These are phyloP conservation scores for Pseudogymnoascus sp. DNA, from an alignment of 2,329 filamentous ascomycete species.

Conservation along the genomic window DNA sequence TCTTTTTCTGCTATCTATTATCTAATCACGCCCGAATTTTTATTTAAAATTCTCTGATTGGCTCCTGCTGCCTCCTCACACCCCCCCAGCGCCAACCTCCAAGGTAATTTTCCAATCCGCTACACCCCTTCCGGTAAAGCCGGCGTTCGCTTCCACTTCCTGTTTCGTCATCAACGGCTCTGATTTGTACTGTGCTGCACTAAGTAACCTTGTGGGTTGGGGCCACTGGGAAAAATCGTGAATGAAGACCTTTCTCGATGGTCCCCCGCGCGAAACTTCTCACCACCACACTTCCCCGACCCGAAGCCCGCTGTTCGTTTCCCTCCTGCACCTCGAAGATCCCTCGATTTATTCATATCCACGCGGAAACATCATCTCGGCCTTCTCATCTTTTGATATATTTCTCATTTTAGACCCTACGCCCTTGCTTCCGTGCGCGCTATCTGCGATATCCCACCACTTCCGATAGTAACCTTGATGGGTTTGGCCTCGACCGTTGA, in stretches of 20 bases:
- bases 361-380: background rate
- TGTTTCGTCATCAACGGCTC: background rate
- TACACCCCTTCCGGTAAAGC: background rate
- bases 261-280: background rate
- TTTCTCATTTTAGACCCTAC: background rate
- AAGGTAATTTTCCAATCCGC: constrained; percentile 1
- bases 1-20: background rate
- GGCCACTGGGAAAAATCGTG: constrained; percentile 2
- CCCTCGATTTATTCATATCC: background rate
- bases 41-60: constrained; percentile 1
- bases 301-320: background rate
- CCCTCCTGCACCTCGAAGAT: background rate
- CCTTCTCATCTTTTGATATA: background rate
- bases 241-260: constrained; percentile 5
- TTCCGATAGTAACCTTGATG: constrained; percentile 7
- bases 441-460: background rate
- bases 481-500: constrained; percentile 1
- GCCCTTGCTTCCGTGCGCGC: background rate
- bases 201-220: constrained; percentile 5
- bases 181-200: constrained; percentile 3
- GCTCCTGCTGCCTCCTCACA: background rate
- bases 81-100: background rate
- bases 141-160: background rate
- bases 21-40: background rate
- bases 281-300: background rate